Base-by-base conservation (phyloP, 2,329 filamentous ascomycete species). In the Capronia coronata region DNA sequence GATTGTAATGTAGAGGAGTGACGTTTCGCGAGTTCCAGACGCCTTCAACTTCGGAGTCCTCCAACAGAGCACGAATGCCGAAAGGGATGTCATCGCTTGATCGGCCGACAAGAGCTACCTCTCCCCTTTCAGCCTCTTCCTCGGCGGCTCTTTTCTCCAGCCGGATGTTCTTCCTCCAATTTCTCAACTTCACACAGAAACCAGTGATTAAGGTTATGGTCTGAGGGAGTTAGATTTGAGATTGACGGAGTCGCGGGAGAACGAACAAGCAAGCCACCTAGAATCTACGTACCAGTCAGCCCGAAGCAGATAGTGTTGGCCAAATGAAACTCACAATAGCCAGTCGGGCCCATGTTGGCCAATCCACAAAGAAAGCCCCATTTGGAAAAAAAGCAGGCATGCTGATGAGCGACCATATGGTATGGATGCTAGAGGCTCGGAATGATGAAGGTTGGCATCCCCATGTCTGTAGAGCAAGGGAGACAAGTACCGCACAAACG, bases 51-150 rank as follows among this genome's bases (percentile, higher is more conserved):
- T 91, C 79, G 37, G 94, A 74, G 4, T 89, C 89, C 59, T 79
- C 85, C 65, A 95, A 84, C 40, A 96, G 79, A 5, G 90, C 90
- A 59, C 86, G 82, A 46, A 93, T 80, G 16, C 91, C 90, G 62
- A 96, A 96, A 0, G 88, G 89, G 29, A 94, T 79, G 8, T 87
- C 83, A 43, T 79, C 73, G 41, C 67, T 66, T 55, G 67, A 69
- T 22, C 61, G 61, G 73, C 80, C 54, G 71, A 80, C 65, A 68
- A 77, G 54, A 67, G 76, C 71, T 47, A 72, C 61, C 80, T 73
- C 66, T 55, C 74, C 52, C 66, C 63, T 34, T 64, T 67, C 39
- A 75, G 75, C 19, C 71, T 71, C 58, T 75, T 74, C 62, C 83
- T 84, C 75, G 16, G 79, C 66, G 61, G 83, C 75, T 62, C 84